These are phyloP conservation scores for Beauveria australis DNA, from an alignment of 2,329 filamentous ascomycete species.

Conservation along the genomic window DNA sequence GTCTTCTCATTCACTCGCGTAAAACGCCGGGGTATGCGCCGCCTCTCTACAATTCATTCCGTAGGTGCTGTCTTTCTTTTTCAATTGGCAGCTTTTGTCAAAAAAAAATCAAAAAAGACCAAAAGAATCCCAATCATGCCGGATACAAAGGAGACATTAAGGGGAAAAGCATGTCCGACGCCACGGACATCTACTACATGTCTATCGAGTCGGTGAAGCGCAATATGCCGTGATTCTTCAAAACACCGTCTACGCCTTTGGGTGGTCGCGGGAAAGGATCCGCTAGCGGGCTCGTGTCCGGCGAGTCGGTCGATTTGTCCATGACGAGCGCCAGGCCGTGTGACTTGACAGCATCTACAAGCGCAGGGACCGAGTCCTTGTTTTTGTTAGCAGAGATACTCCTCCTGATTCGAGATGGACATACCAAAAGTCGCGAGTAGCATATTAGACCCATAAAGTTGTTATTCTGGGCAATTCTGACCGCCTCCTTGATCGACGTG, in stretches of 20 bases:
- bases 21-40: slow-evolving; percentile 3
- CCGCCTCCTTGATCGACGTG: slow-evolving; percentile 88
- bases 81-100: neutral
- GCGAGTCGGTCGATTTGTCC: slow-evolving; percentile 62
- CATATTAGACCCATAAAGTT: slow-evolving; percentile 98
- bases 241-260: slow-evolving; percentile 77
- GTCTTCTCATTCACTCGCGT: slow-evolving; percentile 1
- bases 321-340: slow-evolving; percentile 87
- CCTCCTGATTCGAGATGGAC: slow-evolving; percentile 24
- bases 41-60: slow-evolving; percentile 4
- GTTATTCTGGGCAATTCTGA: slow-evolving; percentile 86
- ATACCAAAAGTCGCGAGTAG: slow-evolving; percentile 74
- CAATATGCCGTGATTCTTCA: slow-evolving; percentile 79
- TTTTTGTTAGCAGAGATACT: slow-evolving; percentile 10
- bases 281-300: slow-evolving; percentile 29
- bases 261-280: slow-evolving; percentile 56
- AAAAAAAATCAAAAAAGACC: neutral
- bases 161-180: neutral
- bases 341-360: slow-evolving; percentile 90
- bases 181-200: slow-evolving; percentile 10
- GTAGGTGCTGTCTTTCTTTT: neutral
- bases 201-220: slow-evolving; percentile 91
- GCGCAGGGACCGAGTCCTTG: slow-evolving; percentile 84
- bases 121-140: neutral
- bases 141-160: neutral